A percentile compares a stretch with the other conserved stretches of the same genome.
These are phyloP conservation scores for Paxillus involutus DNA, from an alignment of 768 basidiomycete genomes.

Conservation along the genomic window DNA sequence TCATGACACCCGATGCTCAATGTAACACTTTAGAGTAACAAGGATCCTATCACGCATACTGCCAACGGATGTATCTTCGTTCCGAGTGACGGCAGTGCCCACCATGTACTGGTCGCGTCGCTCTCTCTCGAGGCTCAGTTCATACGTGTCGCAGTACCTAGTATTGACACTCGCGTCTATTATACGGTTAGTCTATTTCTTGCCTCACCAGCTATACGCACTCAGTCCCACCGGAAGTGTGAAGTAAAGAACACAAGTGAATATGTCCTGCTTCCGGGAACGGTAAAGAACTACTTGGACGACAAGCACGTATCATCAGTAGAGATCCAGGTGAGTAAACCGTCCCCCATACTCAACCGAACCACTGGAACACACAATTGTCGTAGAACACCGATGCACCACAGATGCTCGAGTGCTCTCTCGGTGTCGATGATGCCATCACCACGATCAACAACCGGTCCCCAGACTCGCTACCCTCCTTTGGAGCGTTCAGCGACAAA, in stretches of 20 bases:
- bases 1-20: not conserved
- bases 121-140: constrained; percentile 20
- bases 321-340: constrained; percentile 17
- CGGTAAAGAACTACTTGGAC: constrained; percentile 27
- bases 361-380: not conserved
- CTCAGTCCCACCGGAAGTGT: constrained; percentile 10
- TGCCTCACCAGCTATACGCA: not conserved
- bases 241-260: constrained; percentile 26
- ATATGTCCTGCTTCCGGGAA: constrained; percentile 28
- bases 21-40: constrained; percentile 7
- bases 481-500: constrained; percentile 2
- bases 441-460: constrained; percentile 15
- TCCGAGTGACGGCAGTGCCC: constrained; percentile 10
- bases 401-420: constrained; percentile 19
- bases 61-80: constrained; percentile 12
- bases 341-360: not conserved
- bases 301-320: constrained; percentile 27
- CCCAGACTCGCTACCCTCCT: constrained; percentile 9
- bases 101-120: constrained; percentile 22
- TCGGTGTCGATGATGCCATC: constrained; percentile 15
- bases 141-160: constrained; percentile 23
- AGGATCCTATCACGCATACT: constrained; percentile 19
- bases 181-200: constrained; percentile 12
- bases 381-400: constrained; percentile 12
- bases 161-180: constrained; percentile 16